Evolutionary conservation across 352 stramenopile species (phyloP).

Genomic region (Peronospora belbahrii): DNA sequence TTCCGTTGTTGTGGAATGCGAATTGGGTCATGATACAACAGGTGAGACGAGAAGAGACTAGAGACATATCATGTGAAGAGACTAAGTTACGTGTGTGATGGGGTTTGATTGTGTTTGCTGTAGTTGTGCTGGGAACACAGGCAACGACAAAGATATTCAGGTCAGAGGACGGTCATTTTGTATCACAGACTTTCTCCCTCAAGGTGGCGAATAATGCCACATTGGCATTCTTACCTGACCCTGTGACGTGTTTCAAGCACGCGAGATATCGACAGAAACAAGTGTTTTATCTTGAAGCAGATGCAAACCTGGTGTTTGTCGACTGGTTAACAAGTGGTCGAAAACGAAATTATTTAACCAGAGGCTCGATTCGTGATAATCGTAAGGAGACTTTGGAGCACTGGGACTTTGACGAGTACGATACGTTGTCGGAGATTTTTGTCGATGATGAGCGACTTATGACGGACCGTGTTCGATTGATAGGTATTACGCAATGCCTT

Average conservation of each 20-base stretch:
- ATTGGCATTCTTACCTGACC: constrained; percentile 67
- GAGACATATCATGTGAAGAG: not conserved
- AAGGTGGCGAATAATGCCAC: constrained; percentile 44
- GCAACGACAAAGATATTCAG: constrained; percentile 88
- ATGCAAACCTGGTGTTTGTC: constrained; percentile 65
- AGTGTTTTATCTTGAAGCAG: constrained; percentile 37
- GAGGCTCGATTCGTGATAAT: constrained; percentile 44
- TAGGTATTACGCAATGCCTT: constrained; percentile 23
- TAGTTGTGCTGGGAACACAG: constrained; percentile 71
- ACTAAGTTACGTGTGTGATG: not conserved
- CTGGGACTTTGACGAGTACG: constrained; percentile 75
- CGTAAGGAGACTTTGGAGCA: constrained; percentile 65
- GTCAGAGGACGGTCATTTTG: constrained; percentile 32
- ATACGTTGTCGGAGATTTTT: constrained; percentile 54
- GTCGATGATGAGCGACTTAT: constrained; percentile 44
- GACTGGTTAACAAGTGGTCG: constrained; percentile 83
- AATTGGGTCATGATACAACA: constrained; percentile 32
- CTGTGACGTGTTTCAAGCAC: constrained; percentile 71
- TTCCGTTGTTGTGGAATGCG: constrained; percentile 53
- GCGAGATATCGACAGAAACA: constrained; percentile 68
- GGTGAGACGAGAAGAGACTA: constrained; percentile 23
- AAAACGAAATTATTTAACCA: constrained; percentile 71
- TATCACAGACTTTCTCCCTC: constrained; percentile 50
- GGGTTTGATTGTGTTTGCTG: not conserved
- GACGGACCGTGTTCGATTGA: constrained; percentile 58